Percentiles rank a stretch among this genome's conserved stretches.
Evolutionary conservation across 257 asterid species (phyloP).

Genomic region (Solanum tacnaense): DNA sequence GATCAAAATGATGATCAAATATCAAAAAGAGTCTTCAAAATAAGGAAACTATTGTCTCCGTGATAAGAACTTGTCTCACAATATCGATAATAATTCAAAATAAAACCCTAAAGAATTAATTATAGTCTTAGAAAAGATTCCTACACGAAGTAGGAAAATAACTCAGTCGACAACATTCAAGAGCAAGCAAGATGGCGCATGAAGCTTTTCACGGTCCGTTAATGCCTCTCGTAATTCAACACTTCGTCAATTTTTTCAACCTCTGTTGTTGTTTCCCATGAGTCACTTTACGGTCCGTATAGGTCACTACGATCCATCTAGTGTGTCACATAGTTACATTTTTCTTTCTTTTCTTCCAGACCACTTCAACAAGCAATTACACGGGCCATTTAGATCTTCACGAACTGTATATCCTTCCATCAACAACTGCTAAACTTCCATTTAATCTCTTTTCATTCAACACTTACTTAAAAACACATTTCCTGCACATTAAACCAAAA

Average conservation of each 20-base stretch:
- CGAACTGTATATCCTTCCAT: not conserved
- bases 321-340: not conserved
- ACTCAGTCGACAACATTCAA: not conserved
- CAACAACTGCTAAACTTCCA: not conserved
- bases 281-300: not conserved
- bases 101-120: not conserved
- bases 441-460: too few species aligned
- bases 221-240: not conserved
- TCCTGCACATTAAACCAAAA: not conserved
- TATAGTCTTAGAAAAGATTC: not conserved
- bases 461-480: not conserved
- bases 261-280: not conserved
- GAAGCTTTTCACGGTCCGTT: not conserved
- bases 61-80: not conserved
- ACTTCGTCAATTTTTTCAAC: not conserved
- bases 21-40: not conserved
- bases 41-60: not conserved
- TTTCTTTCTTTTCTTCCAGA: not conserved
- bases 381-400: not conserved
- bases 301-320: not conserved
- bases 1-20: not conserved
- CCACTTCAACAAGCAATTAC: not conserved
- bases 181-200: not conserved
- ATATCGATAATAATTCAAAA: too few species aligned
- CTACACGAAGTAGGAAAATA: not conserved